Evolutionary conservation across 768 basidiomycete genomes (phyloP).

Genomic region (Austroboletus eburneus): DNA sequence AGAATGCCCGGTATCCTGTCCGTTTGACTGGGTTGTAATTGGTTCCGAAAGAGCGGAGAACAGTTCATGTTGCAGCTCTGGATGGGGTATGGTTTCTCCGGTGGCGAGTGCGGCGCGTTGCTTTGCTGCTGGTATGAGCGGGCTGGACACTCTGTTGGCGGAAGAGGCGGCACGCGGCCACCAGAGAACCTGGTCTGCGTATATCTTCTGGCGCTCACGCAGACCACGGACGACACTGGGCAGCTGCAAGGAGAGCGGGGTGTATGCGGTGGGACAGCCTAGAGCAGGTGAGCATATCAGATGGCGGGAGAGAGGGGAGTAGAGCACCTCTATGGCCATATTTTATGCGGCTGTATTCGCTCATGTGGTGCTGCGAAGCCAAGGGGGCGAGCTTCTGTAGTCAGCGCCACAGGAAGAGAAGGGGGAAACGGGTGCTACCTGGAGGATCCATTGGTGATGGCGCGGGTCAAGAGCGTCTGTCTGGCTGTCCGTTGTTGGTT

Average conservation of each 20-base stretch:
- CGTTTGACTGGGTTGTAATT: constrained; percentile 18
- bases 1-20: not conserved
- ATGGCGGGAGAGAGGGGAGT: not conserved
- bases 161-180: constrained; percentile 35
- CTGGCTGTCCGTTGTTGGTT: no score
- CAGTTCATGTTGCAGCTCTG: constrained; percentile 45
- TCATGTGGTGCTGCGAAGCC: constrained; percentile 71
- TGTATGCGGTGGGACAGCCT: constrained; percentile 58
- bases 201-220: constrained; percentile 45
- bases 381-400: constrained; percentile 46
- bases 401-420: not conserved
- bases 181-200: constrained; percentile 41
- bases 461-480: no score
- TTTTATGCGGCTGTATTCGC: constrained; percentile 68
- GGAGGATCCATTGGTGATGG: constrained; percentile 19
- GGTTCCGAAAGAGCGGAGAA: constrained; percentile 51
- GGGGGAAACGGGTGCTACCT: constrained; percentile 12
- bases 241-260: constrained; percentile 58
- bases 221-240: constrained; percentile 56
- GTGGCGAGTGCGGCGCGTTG: constrained; percentile 23
- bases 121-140: constrained; percentile 17
- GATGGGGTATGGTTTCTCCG: constrained; percentile 12
- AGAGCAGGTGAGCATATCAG: constrained; percentile 1
- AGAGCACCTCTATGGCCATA: constrained; percentile 45
- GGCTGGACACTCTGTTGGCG: not conserved